Evolutionary conservation across 129 eudicot genomes (phyloP).

Genomic region (Mikania micrantha): DNA sequence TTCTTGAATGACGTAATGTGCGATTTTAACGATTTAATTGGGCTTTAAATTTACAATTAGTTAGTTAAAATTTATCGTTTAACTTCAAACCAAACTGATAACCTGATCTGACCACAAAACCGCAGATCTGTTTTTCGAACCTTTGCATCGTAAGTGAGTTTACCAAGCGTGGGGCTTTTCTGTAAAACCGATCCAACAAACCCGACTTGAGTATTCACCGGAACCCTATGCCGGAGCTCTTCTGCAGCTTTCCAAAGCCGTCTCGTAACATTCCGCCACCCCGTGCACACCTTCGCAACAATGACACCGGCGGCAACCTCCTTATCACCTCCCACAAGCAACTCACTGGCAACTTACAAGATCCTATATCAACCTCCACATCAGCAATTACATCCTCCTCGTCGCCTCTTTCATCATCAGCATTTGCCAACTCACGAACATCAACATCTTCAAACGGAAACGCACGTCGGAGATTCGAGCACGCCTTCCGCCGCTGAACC

Average conservation of each 20-base stretch:
- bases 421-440: conserved; percentile 21
- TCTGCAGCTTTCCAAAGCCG: conserved; percentile 79
- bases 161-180: conserved; percentile 63
- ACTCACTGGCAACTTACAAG: conserved; percentile 40
- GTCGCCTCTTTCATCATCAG: conserved; percentile 21
- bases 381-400: conserved; percentile 1
- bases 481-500: conserved; percentile 27
- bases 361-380: conserved; percentile 28
- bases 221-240: conserved; percentile 80
- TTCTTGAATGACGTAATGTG: neutral
- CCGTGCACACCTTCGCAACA: conserved; percentile 78
- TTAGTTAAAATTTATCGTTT: neutral
- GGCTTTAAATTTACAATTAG: neutral
- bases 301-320: conserved; percentile 68
- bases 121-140: conserved; percentile 47
- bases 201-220: conserved; percentile 52
- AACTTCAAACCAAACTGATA: neutral
- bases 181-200: conserved; percentile 74
- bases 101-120: conserved; percentile 3
- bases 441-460: conserved; percentile 73
- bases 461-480: conserved; percentile 49
- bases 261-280: conserved; percentile 70
- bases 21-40: neutral
- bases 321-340: conserved; percentile 76
- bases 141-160: conserved; percentile 83